Percentiles rank a stretch among this genome's conserved stretches.
These are phyloP conservation scores for Talaromyces albobiverticillius DNA, from an alignment of 2,329 filamentous ascomycete genomes.

Conservation along the genomic window DNA sequence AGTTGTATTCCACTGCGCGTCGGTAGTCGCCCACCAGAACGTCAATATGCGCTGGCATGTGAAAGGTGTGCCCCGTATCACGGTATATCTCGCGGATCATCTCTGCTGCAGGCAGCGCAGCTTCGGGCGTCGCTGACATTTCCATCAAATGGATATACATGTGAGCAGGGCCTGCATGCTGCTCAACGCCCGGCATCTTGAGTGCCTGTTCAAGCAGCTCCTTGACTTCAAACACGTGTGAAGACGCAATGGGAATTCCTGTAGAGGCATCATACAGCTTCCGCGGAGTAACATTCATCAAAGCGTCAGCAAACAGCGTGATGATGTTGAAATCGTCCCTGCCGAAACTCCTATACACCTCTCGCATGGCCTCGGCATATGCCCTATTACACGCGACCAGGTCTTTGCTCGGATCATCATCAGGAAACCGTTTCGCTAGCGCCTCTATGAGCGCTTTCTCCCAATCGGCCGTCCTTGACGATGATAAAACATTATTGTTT, in stretches of 20 bases:
- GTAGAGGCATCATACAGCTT: conserved; percentile 62
- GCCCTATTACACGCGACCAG: conserved; percentile 52
- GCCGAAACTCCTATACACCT: conserved; percentile 51
- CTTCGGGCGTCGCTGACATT: conserved; percentile 66
- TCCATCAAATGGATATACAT: conserved; percentile 77
- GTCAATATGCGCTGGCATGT: conserved; percentile 75
- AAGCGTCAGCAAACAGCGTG: conserved; percentile 60
- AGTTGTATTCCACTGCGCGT: conserved; percentile 63
- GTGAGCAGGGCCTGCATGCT: conserved; percentile 70
- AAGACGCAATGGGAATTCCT: conserved; percentile 53
- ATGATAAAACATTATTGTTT: conserved; percentile 43
- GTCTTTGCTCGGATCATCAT: conserved; percentile 46
- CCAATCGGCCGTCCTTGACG: conserved; percentile 22
- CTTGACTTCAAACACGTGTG: conserved; percentile 60
- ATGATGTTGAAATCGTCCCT: conserved; percentile 60
- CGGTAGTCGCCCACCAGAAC: conserved; percentile 68
- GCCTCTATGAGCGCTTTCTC: conserved; percentile 21
- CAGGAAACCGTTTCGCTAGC: conserved; percentile 19
- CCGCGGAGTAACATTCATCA: conserved; percentile 67
- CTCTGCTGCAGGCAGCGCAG: conserved; percentile 60
- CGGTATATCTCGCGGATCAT: conserved; percentile 60
- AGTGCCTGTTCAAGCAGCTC: conserved; percentile 59
- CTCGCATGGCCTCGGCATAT: conserved; percentile 61
- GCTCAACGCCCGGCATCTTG: conserved; percentile 43
- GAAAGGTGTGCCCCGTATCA: conserved; percentile 65